These are phyloP conservation scores for Fusarium dlaminii DNA, from an alignment of 2,329 filamentous ascomycete species.

Conservation along the genomic window DNA sequence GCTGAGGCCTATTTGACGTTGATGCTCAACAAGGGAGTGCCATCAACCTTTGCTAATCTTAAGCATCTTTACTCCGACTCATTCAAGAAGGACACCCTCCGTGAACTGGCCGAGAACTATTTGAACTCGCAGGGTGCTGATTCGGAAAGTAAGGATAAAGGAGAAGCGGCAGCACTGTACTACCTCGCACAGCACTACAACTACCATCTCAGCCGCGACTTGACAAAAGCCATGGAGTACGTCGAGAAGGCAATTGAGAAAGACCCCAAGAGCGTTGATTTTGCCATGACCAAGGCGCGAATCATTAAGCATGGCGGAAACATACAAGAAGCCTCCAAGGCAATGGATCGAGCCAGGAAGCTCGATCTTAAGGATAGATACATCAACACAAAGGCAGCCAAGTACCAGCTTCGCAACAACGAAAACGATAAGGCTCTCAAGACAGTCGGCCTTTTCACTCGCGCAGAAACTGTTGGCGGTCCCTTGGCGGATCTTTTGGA, in stretches of 20 bases:
- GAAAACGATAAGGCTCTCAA: slow-evolving; percentile 86
- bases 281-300: slow-evolving; percentile 93
- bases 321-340: slow-evolving; percentile 78
- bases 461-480: slow-evolving; percentile 87
- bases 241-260: slow-evolving; percentile 85
- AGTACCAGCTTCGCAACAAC: slow-evolving; percentile 94
- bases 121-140: slow-evolving; percentile 67
- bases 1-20: slow-evolving; percentile 82
- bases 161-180: slow-evolving; percentile 84
- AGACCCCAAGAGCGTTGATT: slow-evolving; percentile 85
- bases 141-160: slow-evolving; percentile 60
- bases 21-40: slow-evolving; percentile 92
- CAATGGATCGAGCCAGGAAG: slow-evolving; percentile 87
- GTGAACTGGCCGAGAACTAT: slow-evolving; percentile 81
- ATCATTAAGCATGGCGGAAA: slow-evolving; percentile 93
- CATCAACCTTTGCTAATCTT: slow-evolving; percentile 95
- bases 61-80: slow-evolving; percentile 88
- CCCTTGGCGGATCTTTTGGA: slow-evolving; percentile 91
- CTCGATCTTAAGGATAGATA: slow-evolving; percentile 93
- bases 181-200: slow-evolving; percentile 98
- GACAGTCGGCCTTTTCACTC: slow-evolving; percentile 93
- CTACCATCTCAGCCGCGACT: slow-evolving; percentile 85
- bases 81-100: slow-evolving; percentile 80
- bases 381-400: slow-evolving; percentile 98
- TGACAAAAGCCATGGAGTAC: slow-evolving; percentile 81